Conservation (phyloP, 768 basidiomycete species). For the Hericium alpestre region DNA sequence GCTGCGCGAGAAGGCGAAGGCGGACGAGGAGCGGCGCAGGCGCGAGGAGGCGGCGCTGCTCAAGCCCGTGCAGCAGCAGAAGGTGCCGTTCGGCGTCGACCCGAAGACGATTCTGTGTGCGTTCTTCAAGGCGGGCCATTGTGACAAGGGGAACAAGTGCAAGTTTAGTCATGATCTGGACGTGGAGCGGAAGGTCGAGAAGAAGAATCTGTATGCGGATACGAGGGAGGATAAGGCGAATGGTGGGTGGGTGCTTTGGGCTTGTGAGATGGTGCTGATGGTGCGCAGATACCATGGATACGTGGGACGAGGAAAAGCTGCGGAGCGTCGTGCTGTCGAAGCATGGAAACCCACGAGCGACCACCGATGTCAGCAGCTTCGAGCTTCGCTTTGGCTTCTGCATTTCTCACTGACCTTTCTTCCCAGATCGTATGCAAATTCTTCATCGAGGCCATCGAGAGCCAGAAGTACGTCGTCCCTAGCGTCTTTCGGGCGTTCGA, state of each 20-base stretch:
- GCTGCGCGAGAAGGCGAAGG: conserved; percentile 60
- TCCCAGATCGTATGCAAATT: conserved; percentile 90
- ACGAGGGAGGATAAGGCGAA: conserved; percentile 66
- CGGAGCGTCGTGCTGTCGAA: conserved; percentile 79
- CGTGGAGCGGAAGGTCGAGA: conserved; percentile 84
- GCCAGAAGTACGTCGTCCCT: conserved; percentile 47
- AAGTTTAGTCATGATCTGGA: conserved; percentile 94
- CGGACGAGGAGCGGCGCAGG: conserved; percentile 71
- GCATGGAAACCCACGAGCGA: conserved; percentile 82
- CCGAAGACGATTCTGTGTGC: conserved; percentile 90
- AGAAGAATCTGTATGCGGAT: conserved; percentile 92
- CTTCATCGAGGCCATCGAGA: conserved; percentile 95
- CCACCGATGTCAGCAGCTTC: conserved; percentile 64
- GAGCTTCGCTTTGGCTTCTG: background rate
- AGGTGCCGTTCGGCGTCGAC: conserved; percentile 90
- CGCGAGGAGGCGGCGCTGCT: conserved; percentile 81
- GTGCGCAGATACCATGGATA: conserved; percentile 84
- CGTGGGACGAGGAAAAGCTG: conserved; percentile 94
- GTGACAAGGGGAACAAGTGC: conserved; percentile 91
- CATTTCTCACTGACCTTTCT: background rate
- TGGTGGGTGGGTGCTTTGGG: conserved; percentile 33
- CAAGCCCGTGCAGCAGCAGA: conserved; percentile 72
- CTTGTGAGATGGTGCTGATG: background rate
- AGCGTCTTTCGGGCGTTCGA: background rate
- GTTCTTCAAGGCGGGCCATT: conserved; percentile 85